These are phyloP conservation scores for Penicillium dipodomyicola DNA, from an alignment of 495 filamentous ascomycete genomes.

Conservation along the genomic window DNA sequence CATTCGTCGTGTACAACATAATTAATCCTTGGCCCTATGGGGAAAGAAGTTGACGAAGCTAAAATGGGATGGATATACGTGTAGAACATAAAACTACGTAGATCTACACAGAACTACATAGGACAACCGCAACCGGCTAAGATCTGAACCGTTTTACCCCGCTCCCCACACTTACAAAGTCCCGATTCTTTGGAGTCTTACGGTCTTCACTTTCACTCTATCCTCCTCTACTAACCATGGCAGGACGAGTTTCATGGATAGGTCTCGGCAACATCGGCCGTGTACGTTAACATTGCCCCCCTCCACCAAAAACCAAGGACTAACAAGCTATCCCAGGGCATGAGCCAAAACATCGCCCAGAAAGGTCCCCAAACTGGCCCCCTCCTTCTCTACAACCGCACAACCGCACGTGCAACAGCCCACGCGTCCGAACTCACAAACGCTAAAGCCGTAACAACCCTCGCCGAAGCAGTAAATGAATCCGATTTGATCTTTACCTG, in stretches of 20 bases:
- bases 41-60: too few relatives aligned
- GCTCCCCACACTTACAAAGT: conserved; percentile 21
- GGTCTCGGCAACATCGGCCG: conserved; percentile 91
- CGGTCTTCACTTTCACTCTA: neutral
- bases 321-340: conserved; percentile 57
- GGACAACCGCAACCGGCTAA: conserved; percentile 14
- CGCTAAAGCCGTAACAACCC: conserved; percentile 55
- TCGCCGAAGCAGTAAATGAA: conserved; percentile 62
- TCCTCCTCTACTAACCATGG: conserved; percentile 12
- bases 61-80: too few relatives aligned
- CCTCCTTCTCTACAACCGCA: conserved; percentile 79
- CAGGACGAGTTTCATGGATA: conserved; percentile 61
- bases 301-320: conserved; percentile 1
- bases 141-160: conserved; percentile 21
- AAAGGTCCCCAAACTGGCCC: conserved; percentile 71
- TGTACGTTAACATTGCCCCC: conserved; percentile 48
- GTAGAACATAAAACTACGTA: too few relatives aligned
- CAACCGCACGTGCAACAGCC: conserved; percentile 54
- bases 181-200: neutral
- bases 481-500: conserved; percentile 83
- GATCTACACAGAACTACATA: too few relatives aligned
- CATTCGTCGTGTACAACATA: too few relatives aligned
- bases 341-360: conserved; percentile 76
- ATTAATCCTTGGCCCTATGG: too few relatives aligned
- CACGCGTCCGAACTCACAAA: conserved; percentile 59